Evolutionary conservation across 805 yeast species (phyloP).

Genomic region (Yueomyces sinensis): DNA sequence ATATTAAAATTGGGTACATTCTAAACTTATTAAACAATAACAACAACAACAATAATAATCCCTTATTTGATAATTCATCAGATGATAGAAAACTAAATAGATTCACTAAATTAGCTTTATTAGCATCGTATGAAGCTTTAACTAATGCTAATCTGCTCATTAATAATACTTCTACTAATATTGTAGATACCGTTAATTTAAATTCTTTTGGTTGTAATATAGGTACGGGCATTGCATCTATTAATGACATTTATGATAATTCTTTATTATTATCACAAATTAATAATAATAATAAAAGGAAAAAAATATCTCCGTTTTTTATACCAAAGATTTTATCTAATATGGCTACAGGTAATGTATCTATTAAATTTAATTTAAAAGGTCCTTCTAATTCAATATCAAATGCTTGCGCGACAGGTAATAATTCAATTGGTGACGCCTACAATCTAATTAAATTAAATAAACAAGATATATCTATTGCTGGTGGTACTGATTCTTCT

Average conservation of each 20-base stretch:
- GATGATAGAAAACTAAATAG: constrained; percentile 45
- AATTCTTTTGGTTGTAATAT: constrained; percentile 53
- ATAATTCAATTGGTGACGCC: constrained; percentile 90
- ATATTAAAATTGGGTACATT: constrained; percentile 57
- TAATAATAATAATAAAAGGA: constrained; percentile 18
- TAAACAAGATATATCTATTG: constrained; percentile 75
- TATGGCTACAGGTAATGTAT: constrained; percentile 90
- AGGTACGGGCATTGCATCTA: constrained; percentile 88
- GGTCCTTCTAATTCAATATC: constrained; percentile 86
- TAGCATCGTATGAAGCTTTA: constrained; percentile 68
- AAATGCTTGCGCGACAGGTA: constrained; percentile 96
- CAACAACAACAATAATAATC: not conserved
- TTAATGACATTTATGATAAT: constrained; percentile 47
- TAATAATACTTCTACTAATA: constrained; percentile 15
- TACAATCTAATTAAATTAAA: constrained; percentile 64
- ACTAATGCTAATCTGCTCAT: constrained; percentile 48
- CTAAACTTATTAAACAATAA: constrained; percentile 20
- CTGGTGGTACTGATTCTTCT: constrained; percentile 89
- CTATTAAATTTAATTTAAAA: constrained; percentile 58
- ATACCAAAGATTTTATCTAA: constrained; percentile 74
- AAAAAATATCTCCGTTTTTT: constrained; percentile 71
- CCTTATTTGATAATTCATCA: constrained; percentile 27
- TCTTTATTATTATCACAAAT: constrained; percentile 21
- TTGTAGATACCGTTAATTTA: constrained; percentile 17
- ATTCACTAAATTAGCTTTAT: constrained; percentile 68